phyloP scores from a whole-genome alignment of 148 eudicot species.

The Cornus kousa region DNA sequence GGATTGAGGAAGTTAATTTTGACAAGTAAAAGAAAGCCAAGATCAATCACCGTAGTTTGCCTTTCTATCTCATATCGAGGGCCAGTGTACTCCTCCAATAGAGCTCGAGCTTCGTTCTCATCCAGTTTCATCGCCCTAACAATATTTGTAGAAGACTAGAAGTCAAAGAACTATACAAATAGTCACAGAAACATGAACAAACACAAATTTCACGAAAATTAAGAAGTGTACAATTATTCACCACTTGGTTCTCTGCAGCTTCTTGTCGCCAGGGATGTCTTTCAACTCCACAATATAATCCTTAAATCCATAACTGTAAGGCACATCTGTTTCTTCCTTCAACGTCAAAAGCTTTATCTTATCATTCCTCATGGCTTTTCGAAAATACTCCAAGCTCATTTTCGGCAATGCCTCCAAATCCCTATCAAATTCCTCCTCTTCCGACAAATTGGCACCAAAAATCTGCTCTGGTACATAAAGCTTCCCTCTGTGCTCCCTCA shows the following conservation, averaged over 20 bases:
- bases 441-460: conserved; percentile 57
- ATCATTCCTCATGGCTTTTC: conserved; percentile 48
- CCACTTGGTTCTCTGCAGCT: conserved; percentile 77
- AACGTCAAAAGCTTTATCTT: conserved; percentile 61
- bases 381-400: conserved; percentile 61
- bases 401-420: conserved; percentile 52
- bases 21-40: neutral
- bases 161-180: conserved; percentile 13
- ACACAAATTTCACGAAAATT: neutral
- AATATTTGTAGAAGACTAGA: conserved; percentile 16
- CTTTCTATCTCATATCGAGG: conserved; percentile 68
- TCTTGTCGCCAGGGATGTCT: conserved; percentile 69
- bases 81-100: conserved; percentile 61
- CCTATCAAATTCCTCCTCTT: conserved; percentile 67
- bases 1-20: neutral
- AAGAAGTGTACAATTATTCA: conserved; percentile 13
- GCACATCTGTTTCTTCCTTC: conserved; percentile 47
- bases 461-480: conserved; percentile 87
- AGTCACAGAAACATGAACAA: neutral
- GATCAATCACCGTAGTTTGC: conserved; percentile 47
- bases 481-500: conserved; percentile 79
- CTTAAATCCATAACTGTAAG: conserved; percentile 29
- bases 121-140: conserved; percentile 76
- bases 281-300: conserved; percentile 80
- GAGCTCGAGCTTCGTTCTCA: conserved; percentile 39